A percentile compares a stretch with the other conserved stretches of the same genome.
Evolutionary conservation across 1,139 yeast genomes (phyloP).

Genomic region (Blastobotrys petasosporus): DNA sequence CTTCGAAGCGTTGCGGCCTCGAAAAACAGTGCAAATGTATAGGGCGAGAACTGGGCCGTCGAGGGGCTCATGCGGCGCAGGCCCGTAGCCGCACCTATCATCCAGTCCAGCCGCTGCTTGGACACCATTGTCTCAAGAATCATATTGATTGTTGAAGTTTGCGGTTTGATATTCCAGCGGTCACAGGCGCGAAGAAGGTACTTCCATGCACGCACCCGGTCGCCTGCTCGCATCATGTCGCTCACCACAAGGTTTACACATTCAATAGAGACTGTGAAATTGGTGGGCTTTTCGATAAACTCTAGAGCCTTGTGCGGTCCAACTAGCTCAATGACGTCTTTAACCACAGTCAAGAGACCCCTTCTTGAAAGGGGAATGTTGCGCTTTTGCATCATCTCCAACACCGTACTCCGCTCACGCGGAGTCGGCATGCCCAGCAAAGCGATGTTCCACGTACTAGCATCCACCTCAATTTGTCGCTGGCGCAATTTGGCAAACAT

Average conservation of each 20-base stretch:
- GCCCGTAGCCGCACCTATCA: slow-evolving; percentile 22
- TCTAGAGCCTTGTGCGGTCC: slow-evolving; percentile 23
- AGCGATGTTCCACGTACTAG: slow-evolving; percentile 38
- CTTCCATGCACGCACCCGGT: slow-evolving; percentile 18
- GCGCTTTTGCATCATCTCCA: slow-evolving; percentile 22
- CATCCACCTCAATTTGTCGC: slow-evolving; percentile 31
- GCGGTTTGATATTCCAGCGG: slow-evolving; percentile 18
- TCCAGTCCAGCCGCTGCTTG: slow-evolving; percentile 24
- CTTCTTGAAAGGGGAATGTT: slow-evolving; percentile 20
- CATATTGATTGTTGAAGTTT: slow-evolving; percentile 20
- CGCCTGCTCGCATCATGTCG: not conserved
- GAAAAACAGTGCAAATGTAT: slow-evolving; percentile 20
- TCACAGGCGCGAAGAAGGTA: slow-evolving; percentile 16
- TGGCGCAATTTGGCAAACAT: slow-evolving; percentile 33
- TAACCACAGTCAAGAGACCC: slow-evolving; percentile 20
- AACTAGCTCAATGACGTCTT: slow-evolving; percentile 19
- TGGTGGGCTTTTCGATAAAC: slow-evolving; percentile 14
- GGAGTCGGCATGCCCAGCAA: slow-evolving; percentile 21
- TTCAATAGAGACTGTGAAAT: slow-evolving; percentile 11
- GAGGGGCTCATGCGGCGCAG: slow-evolving; percentile 20
- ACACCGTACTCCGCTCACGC: slow-evolving; percentile 17
- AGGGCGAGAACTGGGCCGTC: not conserved
- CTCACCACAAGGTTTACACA: slow-evolving; percentile 12
- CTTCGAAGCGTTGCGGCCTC: slow-evolving; percentile 20
- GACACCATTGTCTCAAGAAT: slow-evolving; percentile 20